A percentile compares a stretch with the other conserved stretches of the same genome.
These are phyloP conservation scores for Aspergillus fumigatus DNA, from an alignment of 2,329 filamentous ascomycete genomes.

Conservation along the genomic window DNA sequence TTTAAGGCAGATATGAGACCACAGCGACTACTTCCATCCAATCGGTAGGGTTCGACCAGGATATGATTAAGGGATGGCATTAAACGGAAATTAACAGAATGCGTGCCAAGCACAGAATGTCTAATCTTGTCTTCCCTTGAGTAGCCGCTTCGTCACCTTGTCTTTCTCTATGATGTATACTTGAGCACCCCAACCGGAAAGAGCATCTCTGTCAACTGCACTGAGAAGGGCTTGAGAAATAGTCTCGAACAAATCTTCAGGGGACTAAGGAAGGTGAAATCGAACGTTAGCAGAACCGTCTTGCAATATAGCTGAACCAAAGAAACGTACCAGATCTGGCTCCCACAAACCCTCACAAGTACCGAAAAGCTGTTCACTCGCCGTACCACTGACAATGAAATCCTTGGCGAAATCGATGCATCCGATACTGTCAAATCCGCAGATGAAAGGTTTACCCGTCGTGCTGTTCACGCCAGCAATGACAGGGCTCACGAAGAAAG, in stretches of 20 bases:
- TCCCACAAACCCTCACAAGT: constrained; percentile 98
- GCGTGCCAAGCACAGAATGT: constrained; percentile 17
- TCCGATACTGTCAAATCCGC: constrained; percentile 97
- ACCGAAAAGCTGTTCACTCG: constrained; percentile 95
- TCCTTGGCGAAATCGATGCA: constrained; percentile 99
- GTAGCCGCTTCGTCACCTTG: constrained; percentile 97
- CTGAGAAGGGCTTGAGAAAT: constrained; percentile 94
- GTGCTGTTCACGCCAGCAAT: constrained; percentile 93
- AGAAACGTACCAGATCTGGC: constrained; percentile 74
- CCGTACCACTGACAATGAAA: constrained; percentile 96
- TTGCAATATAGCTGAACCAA: neutral
- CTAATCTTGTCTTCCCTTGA: constrained; percentile 96
- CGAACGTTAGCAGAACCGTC: neutral
- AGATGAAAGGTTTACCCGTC: constrained; percentile 93
- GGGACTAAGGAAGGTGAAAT: constrained; percentile 50
- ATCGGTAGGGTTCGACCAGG: constrained; percentile 12
- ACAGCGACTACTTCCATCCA: constrained; percentile 20
- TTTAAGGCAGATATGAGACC: constrained; percentile 25
- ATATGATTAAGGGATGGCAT: constrained; percentile 11
- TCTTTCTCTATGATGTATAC: constrained; percentile 99
- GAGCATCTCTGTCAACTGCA: constrained; percentile 90
- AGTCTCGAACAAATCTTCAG: constrained; percentile 96
- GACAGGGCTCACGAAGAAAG: constrained; percentile 93
- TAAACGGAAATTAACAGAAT: constrained; percentile 19
- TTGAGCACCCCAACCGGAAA: constrained; percentile 97